Evolutionary conservation across 2,329 filamentous ascomycete species (phyloP).

Genomic region (Trichoderma sp.): DNA sequence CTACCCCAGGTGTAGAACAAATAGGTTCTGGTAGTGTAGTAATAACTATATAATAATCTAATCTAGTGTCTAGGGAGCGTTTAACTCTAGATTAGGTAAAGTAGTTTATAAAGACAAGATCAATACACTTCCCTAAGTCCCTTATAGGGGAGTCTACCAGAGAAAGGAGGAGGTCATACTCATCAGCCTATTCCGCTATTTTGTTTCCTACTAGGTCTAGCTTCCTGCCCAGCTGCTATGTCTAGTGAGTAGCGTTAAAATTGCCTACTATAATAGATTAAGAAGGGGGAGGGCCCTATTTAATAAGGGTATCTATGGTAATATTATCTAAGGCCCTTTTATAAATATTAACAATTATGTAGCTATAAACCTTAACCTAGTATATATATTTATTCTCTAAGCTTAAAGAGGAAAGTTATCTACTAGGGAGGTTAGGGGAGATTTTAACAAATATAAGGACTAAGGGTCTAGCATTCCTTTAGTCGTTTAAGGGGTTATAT

Average conservation of each 20-base stretch:
- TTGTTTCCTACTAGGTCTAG: neutral
- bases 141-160: neutral
- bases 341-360: neutral
- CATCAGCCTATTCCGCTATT: neutral
- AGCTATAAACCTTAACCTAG: too few relatives aligned
- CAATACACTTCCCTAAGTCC: neutral
- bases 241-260: neutral
- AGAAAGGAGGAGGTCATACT: neutral
- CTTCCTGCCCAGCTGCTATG: neutral
- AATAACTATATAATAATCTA: neutral
- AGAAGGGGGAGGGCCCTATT: neutral
- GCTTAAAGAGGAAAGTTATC: neutral
- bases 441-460: constrained; percentile 18
- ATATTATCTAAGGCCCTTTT: neutral
- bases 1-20: neutral
- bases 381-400: neutral
- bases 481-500: constrained; percentile 4
- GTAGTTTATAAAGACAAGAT: neutral
- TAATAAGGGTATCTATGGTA: neutral
- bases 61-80: neutral
- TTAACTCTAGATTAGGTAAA: neutral
- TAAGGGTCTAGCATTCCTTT: neutral
- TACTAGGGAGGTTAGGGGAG: neutral
- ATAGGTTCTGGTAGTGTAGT: neutral
- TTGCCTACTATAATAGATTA: neutral